Conservation (phyloP, 306 rosid genomes). For the Pachyrhizus erosus region DNA sequence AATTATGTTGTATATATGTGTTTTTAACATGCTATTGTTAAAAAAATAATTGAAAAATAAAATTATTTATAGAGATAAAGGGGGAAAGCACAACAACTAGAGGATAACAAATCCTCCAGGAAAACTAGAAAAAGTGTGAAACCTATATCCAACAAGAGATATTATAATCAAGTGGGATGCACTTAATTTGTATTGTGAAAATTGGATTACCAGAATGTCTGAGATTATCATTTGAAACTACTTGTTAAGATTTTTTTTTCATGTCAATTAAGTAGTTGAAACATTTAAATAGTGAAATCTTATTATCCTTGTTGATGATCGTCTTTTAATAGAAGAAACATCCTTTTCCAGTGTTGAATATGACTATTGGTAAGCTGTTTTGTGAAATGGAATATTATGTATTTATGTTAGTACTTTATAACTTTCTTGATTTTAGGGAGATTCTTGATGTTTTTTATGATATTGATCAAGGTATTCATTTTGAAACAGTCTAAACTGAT, state of each 20-base stretch:
- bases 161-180: background rate
- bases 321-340: constrained; percentile 9
- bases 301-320: background rate
- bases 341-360: background rate
- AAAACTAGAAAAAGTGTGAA: background rate
- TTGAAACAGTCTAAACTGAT: constrained; percentile 44
- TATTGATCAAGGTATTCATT: constrained; percentile 24
- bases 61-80: background rate
- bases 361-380: constrained; percentile 12
- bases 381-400: constrained; percentile 32
- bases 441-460: constrained; percentile 11
- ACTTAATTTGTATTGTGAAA: constrained; percentile 6
- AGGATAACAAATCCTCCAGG: background rate
- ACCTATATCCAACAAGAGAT: constrained; percentile 11
- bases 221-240: background rate
- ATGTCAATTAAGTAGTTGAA: background rate
- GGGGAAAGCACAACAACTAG: constrained; percentile 13
- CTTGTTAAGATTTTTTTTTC: background rate
- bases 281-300: background rate
- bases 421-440: constrained; percentile 15
- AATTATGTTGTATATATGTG: background rate
- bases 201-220: background rate
- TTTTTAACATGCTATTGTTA: constrained; percentile 23
- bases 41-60: background rate
- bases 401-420: constrained; percentile 12